Evolutionary conservation across 805 yeast species (phyloP).

Genomic region (Saccharomycopsis sp.): DNA sequence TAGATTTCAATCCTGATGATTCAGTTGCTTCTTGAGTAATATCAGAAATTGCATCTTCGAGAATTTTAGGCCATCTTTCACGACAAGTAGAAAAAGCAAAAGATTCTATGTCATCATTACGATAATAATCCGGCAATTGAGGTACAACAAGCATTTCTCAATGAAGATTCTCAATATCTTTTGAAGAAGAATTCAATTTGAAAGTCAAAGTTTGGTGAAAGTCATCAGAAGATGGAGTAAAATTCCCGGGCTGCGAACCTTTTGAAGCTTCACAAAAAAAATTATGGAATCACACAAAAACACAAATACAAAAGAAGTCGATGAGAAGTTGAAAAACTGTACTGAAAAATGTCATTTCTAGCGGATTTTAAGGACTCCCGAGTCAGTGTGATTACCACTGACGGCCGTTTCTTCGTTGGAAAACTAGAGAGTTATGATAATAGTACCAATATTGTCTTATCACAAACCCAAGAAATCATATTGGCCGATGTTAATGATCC

Average conservation of each 20-base stretch:
- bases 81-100: conserved; percentile 76
- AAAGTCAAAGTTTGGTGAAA: too few relatives aligned
- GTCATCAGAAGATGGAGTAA: too few relatives aligned
- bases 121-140: conserved; percentile 42
- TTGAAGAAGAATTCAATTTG: too few relatives aligned
- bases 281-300: too few relatives aligned
- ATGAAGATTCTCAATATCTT: too few relatives aligned
- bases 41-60: conserved; percentile 60
- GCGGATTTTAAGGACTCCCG: conserved; percentile 16
- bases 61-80: conserved; percentile 80
- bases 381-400: conserved; percentile 26
- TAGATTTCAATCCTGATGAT: not conserved
- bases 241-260: too few relatives aligned
- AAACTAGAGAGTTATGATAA: conserved; percentile 28
- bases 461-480: conserved; percentile 29
- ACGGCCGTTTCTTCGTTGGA: conserved; percentile 25
- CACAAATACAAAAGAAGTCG: not conserved
- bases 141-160: too few relatives aligned
- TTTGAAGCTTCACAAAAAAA: too few relatives aligned
- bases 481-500: conserved; percentile 19
- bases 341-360: conserved; percentile 12
- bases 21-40: conserved; percentile 21
- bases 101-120: conserved; percentile 59
- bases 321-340: not conserved
- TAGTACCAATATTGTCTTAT: conserved; percentile 31